Evolutionary conservation across 495 filamentous ascomycete genomes (phyloP).

Genomic region (Letharia columbiana): DNA sequence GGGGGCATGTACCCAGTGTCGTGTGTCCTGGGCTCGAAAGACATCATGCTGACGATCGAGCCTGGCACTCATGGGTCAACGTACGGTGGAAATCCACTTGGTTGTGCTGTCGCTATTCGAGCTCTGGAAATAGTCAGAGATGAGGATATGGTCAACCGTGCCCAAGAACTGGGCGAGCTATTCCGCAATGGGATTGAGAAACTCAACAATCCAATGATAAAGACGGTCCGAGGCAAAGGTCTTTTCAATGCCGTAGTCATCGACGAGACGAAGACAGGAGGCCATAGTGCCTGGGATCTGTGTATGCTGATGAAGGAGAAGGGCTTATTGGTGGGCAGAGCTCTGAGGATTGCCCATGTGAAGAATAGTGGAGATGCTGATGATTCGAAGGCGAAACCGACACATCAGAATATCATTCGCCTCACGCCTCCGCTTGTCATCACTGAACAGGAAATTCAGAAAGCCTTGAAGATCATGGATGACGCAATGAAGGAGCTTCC

Average conservation of each 20-base stretch:
- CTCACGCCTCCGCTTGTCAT: slow-evolving; percentile 50
- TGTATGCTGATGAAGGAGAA: slow-evolving; percentile 94
- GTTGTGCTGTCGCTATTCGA: slow-evolving; percentile 89
- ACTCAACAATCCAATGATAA: slow-evolving; percentile 71
- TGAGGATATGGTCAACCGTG: slow-evolving; percentile 74
- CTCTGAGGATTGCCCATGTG: slow-evolving; percentile 37
- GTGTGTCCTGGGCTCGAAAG: slow-evolving; percentile 77
- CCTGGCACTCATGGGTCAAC: slow-evolving; percentile 95
- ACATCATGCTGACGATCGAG: slow-evolving; percentile 96
- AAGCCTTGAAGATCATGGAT: slow-evolving; percentile 44
- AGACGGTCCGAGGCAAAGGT: slow-evolving; percentile 81
- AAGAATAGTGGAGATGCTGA: slow-evolving; percentile 30
- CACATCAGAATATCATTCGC: slow-evolving; percentile 88
- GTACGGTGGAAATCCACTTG: slow-evolving; percentile 96
- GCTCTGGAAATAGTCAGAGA: slow-evolving; percentile 93
- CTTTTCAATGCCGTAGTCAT: slow-evolving; percentile 95
- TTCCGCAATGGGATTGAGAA: slow-evolving; percentile 69
- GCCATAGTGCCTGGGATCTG: slow-evolving; percentile 91
- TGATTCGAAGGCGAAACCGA: slow-evolving; percentile 78
- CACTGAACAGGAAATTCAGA: slow-evolving; percentile 45
- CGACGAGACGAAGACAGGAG: slow-evolving; percentile 76
- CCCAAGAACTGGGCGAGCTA: slow-evolving; percentile 69
- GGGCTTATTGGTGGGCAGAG: slow-evolving; percentile 71
- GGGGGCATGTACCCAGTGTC: slow-evolving; percentile 99
- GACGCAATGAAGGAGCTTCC: slow-evolving; percentile 43